Evolutionary conservation across 2,329 filamentous ascomycete species (phyloP).

Genomic region (Epichloe uncinata): DNA sequence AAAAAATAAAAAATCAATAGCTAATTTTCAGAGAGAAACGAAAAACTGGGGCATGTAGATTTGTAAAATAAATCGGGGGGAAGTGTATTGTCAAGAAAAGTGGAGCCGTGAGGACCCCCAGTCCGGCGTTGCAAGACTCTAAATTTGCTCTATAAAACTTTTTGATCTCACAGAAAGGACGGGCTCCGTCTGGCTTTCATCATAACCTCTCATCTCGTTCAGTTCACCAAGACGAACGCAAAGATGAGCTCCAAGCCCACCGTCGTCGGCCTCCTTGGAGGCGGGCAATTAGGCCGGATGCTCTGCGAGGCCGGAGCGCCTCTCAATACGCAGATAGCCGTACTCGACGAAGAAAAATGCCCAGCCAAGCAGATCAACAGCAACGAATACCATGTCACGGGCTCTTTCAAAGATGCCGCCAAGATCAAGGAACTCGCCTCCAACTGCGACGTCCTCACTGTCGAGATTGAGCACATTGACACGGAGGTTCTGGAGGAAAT

Average conservation of each 20-base stretch:
- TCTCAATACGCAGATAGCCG: constrained; percentile 64
- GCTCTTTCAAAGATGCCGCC: constrained; percentile 74
- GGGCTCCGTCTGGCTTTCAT: not conserved
- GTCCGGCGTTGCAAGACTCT: no score
- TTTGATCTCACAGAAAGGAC: no score
- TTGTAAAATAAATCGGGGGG: no score
- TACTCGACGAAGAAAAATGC: constrained; percentile 63
- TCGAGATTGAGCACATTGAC: constrained; percentile 92
- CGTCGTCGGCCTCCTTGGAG: constrained; percentile 40
- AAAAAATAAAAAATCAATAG: no score
- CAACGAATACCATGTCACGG: constrained; percentile 60
- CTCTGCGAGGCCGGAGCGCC: constrained; percentile 68
- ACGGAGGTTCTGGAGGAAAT: constrained; percentile 82
- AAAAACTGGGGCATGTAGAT: no score
- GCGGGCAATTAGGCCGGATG: constrained; percentile 83
- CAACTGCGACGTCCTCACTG: constrained; percentile 68
- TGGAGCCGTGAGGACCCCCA: no score
- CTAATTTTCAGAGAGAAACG: no score
- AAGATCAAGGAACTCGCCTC: constrained; percentile 70
- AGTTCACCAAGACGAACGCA: not conserved
- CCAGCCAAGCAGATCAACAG: constrained; percentile 80
- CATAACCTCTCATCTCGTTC: not conserved
- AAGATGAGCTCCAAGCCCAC: constrained; percentile 15
- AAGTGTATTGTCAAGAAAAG: no score
- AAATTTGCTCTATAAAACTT: no score